These are phyloP conservation scores for Scutellaria baicalensis DNA, from an alignment of 257 asterid species.

Conservation along the genomic window DNA sequence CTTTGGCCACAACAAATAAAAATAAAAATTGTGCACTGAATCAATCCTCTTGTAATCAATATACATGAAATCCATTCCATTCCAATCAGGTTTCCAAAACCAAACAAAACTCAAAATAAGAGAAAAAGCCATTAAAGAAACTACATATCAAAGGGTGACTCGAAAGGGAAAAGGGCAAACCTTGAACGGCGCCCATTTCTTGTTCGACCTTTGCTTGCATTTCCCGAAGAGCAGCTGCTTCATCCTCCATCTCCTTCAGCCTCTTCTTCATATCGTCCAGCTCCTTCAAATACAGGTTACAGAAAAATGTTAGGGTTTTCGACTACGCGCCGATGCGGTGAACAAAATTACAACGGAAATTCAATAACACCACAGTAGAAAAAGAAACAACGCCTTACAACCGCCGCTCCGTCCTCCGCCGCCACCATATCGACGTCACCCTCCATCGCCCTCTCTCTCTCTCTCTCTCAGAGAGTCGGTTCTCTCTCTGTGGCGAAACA, in stretches of 20 bases:
- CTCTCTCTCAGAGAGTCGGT: background rate
- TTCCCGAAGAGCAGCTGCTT: conserved; percentile 76
- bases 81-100: background rate
- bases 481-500: background rate
- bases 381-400: conserved; percentile 15
- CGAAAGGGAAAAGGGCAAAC: conserved; percentile 20
- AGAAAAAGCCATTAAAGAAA: background rate
- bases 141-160: background rate
- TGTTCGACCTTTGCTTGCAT: conserved; percentile 78
- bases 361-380: background rate
- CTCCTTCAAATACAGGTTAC: conserved; percentile 32
- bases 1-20: background rate
- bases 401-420: conserved; percentile 41
- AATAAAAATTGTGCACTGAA: background rate
- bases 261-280: conserved; percentile 76
- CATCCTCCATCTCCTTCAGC: conserved; percentile 81
- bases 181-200: conserved; percentile 72
- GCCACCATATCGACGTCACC: conserved; percentile 73
- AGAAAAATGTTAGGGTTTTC: conserved; percentile 34
- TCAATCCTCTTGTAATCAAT: background rate
- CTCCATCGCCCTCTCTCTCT: conserved; percentile 35
- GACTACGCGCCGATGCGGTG: background rate
- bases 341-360: background rate
- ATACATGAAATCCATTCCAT: background rate
- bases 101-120: background rate